A percentile compares a stretch with the other conserved stretches of the same genome.
Evolutionary conservation across 2,329 filamentous ascomycete species (phyloP).

Genomic region (Endothia cerciana): DNA sequence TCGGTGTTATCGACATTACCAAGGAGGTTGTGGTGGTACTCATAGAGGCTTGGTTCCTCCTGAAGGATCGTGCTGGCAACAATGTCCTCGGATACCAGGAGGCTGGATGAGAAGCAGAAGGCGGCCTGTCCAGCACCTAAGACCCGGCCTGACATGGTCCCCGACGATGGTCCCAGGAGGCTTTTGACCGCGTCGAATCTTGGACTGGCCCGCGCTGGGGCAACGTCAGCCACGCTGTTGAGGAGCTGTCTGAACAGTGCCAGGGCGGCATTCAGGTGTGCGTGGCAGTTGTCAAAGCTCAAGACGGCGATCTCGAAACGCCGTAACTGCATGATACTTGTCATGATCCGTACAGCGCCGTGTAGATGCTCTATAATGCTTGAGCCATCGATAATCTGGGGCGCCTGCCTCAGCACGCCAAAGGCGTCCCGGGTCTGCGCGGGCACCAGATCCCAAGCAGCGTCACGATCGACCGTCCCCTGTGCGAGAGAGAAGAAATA

Average conservation of each 20-base stretch:
- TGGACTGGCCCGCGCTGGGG: conserved; percentile 32
- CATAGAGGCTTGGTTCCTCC: conserved; percentile 38
- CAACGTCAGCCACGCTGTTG: no score
- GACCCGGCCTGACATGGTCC: conserved; percentile 27
- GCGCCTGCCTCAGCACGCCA: conserved; percentile 10
- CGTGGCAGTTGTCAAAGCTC: conserved; percentile 46
- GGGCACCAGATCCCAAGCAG: conserved; percentile 32
- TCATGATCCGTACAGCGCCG: conserved; percentile 40
- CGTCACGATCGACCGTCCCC: conserved; percentile 21
- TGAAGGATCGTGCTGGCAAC: conserved; percentile 40
- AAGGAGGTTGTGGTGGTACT: conserved; percentile 41
- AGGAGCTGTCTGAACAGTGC: conserved; percentile 42
- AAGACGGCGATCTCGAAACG: conserved; percentile 43
- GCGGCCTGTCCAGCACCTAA: conserved; percentile 38
- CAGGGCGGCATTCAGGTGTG: conserved; percentile 48
- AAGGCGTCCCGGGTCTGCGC: conserved; percentile 33
- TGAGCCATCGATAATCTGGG: conserved; percentile 9
- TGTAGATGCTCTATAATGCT: conserved; percentile 27
- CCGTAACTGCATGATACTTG: conserved; percentile 47
- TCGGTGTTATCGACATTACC: conserved; percentile 41
- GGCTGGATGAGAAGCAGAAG: conserved; percentile 39
- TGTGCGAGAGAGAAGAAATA: conserved; percentile 33
- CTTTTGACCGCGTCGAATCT: conserved; percentile 28
- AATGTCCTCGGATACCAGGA: conserved; percentile 43
- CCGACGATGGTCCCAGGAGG: conserved; percentile 31